Conservation (phyloP, 805 yeast genomes). For the Suhomyces sp. region DNA sequence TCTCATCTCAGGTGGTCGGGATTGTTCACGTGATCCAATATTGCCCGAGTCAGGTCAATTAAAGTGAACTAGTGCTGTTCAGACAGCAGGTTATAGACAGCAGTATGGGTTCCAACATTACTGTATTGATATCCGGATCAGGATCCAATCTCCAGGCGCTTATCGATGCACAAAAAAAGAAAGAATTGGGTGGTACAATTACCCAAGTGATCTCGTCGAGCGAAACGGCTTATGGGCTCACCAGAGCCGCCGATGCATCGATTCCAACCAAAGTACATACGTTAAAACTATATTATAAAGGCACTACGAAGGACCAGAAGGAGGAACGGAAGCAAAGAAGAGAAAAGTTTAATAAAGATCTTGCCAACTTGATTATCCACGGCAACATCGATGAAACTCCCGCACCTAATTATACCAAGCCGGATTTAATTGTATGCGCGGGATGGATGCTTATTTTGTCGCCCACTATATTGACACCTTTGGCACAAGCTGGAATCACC, state of each 20-base stretch:
- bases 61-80: background rate
- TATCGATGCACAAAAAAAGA: conserved; percentile 61
- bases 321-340: conserved; percentile 60
- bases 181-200: conserved; percentile 43
- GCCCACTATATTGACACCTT: conserved; percentile 65
- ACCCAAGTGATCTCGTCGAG: conserved; percentile 83
- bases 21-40: conserved; percentile 2
- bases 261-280: conserved; percentile 75
- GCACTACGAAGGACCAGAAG: conserved; percentile 66
- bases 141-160: conserved; percentile 96
- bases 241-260: conserved; percentile 65
- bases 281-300: conserved; percentile 70
- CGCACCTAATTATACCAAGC: conserved; percentile 43
- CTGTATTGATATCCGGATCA: conserved; percentile 89
- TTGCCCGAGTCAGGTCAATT: conserved; percentile 12
- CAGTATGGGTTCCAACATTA: conserved; percentile 29
- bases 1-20: background rate
- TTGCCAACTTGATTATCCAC: conserved; percentile 63
- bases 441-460: conserved; percentile 97
- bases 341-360: conserved; percentile 69
- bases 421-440: conserved; percentile 92
- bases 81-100: background rate
- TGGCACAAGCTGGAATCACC: conserved; percentile 59
- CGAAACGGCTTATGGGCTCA: conserved; percentile 80
- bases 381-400: conserved; percentile 43